Conservation (phyloP, 495 filamentous ascomycete genomes). For the Haplographium delicatum region DNA sequence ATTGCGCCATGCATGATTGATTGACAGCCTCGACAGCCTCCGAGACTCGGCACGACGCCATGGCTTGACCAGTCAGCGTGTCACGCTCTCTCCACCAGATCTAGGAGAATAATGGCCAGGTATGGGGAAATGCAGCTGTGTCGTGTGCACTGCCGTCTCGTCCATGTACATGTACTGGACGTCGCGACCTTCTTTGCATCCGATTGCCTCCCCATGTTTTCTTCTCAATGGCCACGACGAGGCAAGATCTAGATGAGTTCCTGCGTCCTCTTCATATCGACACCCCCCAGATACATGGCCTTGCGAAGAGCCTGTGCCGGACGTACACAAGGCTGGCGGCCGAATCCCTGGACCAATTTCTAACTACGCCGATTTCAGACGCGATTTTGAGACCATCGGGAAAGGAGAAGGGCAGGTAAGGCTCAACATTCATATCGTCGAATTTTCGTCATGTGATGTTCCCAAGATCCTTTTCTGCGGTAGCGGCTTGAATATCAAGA, state of each 20-base stretch:
- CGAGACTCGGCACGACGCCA: too few relatives aligned
- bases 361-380: conserved; percentile 71
- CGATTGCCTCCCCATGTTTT: neutral
- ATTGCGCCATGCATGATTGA: too few relatives aligned
- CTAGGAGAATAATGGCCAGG: too few relatives aligned
- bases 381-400: conserved; percentile 49
- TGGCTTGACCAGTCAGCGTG: too few relatives aligned
- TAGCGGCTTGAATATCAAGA: neutral
- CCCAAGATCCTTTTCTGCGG: neutral
- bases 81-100: too few relatives aligned
- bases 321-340: conserved; percentile 61
- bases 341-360: conserved; percentile 64
- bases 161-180: neutral
- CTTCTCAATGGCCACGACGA: conserved; percentile 24
- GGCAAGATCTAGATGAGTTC: conserved; percentile 34
- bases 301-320: conserved; percentile 56
- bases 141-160: too few relatives aligned
- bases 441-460: neutral
- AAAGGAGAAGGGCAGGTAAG: conserved; percentile 54
- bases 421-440: neutral
- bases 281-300: conserved; percentile 42
- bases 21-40: too few relatives aligned
- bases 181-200: too few relatives aligned
- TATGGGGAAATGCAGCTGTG: too few relatives aligned
- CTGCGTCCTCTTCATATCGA: conserved; percentile 40